These are phyloP conservation scores for Styphnolobium japonicum DNA, from an alignment of 306 rosid genomes.

Conservation along the genomic window DNA sequence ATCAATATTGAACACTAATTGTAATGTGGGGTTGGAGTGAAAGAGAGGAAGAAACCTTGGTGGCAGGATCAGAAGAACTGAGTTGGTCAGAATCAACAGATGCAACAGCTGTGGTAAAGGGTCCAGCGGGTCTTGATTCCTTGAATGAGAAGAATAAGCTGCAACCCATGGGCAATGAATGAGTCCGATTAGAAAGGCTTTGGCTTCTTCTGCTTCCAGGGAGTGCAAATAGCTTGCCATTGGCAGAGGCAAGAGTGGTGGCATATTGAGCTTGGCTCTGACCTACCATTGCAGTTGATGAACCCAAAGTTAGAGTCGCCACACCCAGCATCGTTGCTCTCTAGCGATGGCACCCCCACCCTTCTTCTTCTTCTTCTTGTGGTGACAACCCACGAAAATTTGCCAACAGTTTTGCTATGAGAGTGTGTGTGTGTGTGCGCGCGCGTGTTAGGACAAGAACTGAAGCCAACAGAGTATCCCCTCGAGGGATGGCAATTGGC, in stretches of 20 bases:
- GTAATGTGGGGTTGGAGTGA: background rate
- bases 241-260: background rate
- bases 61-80: slow-evolving; percentile 55
- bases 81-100: slow-evolving; percentile 74
- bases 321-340: slow-evolving; percentile 32
- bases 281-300: slow-evolving; percentile 38
- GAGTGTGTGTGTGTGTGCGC: too few relatives aligned
- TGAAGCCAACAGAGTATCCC: background rate
- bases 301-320: slow-evolving; percentile 44
- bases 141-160: too few relatives aligned
- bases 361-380: background rate
- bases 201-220: slow-evolving; percentile 23
- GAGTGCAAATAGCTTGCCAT: background rate
- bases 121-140: slow-evolving; percentile 21
- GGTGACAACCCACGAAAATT: background rate
- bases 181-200: background rate
- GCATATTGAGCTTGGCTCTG: slow-evolving; percentile 29
- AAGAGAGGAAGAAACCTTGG: slow-evolving; percentile 45
- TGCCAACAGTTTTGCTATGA: background rate
- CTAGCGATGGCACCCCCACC: background rate
- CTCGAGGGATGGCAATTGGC: slow-evolving; percentile 28
- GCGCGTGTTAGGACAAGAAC: too few relatives aligned
- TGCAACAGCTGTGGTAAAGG: slow-evolving; percentile 58
- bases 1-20: background rate
- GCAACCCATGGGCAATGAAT: slow-evolving; percentile 20